Base-by-base conservation (phyloP, 2,329 filamentous ascomycete genomes). In the Davidsoniella neocaledoniae region DNA sequence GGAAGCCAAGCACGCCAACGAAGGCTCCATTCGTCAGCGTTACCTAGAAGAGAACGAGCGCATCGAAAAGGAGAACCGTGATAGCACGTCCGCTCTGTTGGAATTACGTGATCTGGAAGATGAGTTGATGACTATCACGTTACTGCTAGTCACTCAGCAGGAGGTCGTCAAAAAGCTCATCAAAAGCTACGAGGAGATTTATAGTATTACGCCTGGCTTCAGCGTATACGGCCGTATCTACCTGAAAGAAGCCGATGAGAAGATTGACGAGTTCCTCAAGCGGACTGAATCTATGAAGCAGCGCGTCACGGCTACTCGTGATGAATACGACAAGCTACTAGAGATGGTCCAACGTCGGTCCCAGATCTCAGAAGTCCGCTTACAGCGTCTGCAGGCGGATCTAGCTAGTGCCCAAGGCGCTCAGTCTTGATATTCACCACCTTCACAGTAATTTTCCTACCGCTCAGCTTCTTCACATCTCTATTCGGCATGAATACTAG, bases 331-430 rank as follows among this genome's bases (percentile, higher is more conserved):
- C 56, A 79, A 79, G 54, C 67, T 81, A 4, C 71, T 81, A 10
- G 76, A 81, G 59, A 77, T 81, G 68, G 76, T 78, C 39, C 77
- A 81, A 58, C 74, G 77, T 14, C 76, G 81, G 56, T 76, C 77
- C 0, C 77, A 81, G 57, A 75, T 81, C 2, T 76, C 80, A 56
- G 77, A 81, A 58, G 76, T 79, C 7, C 72, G 76, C 21, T 71
- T 78, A 60, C 77, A 76, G 21, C 66, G 78, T 1, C 64, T 78
- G 50, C 74, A 81, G 55, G 76, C 77, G 1, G 76, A 81, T 55
- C 69, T 79, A 0, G 76, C 77, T 0, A 74, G 73, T 52, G 70
- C 72, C 7, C 77, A 80, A 60, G 77, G 74, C 66, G 76, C 21
- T 76, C 76, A 14, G 71, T 81, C 51, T 77, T 80, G 72, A 77